phyloP scores from a whole-genome alignment of 352 stramenopile genomes.

The Globisporangium rhizosaccharum region DNA sequence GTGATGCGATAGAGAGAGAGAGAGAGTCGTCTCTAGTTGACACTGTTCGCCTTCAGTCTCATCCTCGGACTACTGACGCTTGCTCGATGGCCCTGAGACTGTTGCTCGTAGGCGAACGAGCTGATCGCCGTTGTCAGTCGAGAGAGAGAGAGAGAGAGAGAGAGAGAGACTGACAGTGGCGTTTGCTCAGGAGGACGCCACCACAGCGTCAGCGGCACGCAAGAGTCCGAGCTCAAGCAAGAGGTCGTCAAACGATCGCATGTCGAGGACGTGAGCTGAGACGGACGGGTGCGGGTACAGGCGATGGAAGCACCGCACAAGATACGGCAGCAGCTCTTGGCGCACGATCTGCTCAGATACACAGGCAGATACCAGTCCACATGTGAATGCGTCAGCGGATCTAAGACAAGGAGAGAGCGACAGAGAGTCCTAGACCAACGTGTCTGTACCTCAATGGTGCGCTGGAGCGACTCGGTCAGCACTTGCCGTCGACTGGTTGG shows the following conservation, averaged over 20 bases:
- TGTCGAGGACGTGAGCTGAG: constrained; percentile 15
- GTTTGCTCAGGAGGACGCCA: not conserved
- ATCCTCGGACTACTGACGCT: too few relatives aligned
- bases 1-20: too few relatives aligned
- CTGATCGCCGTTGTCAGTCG: not conserved
- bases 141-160: too few relatives aligned
- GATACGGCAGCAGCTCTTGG: constrained; percentile 53
- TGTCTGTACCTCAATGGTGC: constrained; percentile 49
- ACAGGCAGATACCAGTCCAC: not conserved
- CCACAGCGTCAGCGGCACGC: constrained; percentile 15
- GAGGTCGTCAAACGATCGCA: constrained; percentile 31
- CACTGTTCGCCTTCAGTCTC: too few relatives aligned
- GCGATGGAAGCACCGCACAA: constrained; percentile 69
- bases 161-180: too few relatives aligned
- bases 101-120: too few relatives aligned
- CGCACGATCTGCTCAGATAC: constrained; percentile 31
- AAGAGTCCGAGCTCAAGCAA: constrained; percentile 26
- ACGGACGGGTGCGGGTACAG: constrained; percentile 40
- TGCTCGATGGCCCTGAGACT: too few relatives aligned
- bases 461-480: constrained; percentile 36
- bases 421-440: not conserved
- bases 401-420: not conserved
- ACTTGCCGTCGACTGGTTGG: constrained; percentile 11
- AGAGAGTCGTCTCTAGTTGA: too few relatives aligned
- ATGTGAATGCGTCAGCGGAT: not conserved